These are phyloP conservation scores for Vigna nakashimae DNA, from an alignment of 306 rosid species.

Conservation along the genomic window DNA sequence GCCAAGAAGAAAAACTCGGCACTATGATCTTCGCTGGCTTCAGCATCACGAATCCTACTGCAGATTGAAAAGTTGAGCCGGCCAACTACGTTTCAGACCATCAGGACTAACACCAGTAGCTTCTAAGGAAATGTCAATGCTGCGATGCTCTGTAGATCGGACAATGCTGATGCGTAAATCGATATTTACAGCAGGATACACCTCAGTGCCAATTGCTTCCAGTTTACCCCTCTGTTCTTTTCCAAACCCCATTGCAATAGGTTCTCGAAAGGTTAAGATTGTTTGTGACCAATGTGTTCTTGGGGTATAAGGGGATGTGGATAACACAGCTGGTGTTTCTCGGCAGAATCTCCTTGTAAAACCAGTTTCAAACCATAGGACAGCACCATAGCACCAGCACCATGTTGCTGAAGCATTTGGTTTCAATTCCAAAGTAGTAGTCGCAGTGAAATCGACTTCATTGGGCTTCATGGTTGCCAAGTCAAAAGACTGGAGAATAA, in stretches of 20 bases:
- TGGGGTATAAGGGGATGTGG: slow-evolving; percentile 80
- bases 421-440: slow-evolving; percentile 70
- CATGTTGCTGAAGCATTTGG: slow-evolving; percentile 46
- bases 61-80: slow-evolving; percentile 69
- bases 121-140: slow-evolving; percentile 92
- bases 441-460: slow-evolving; percentile 87
- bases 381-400: slow-evolving; percentile 74
- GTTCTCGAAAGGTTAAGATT: slow-evolving; percentile 81
- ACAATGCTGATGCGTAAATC: slow-evolving; percentile 84
- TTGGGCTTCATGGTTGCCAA: slow-evolving; percentile 82
- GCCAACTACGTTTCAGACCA: slow-evolving; percentile 68
- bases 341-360: slow-evolving; percentile 88
- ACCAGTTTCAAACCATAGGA: slow-evolving; percentile 94
- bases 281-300: slow-evolving; percentile 93
- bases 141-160: slow-evolving; percentile 82
- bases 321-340: slow-evolving; percentile 70
- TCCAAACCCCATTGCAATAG: slow-evolving; percentile 64
- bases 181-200: slow-evolving; percentile 65
- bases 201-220: slow-evolving; percentile 66
- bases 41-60: slow-evolving; percentile 44
- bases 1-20: slow-evolving; percentile 21
- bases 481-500: slow-evolving; percentile 69
- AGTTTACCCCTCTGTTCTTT: slow-evolving; percentile 36
- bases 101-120: slow-evolving; percentile 60
- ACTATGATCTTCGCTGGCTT: background rate